A percentile compares a stretch with the other conserved stretches of the same genome.
These are phyloP conservation scores for Gnomoniopsis smithogilvyi DNA, from an alignment of 2,329 filamentous ascomycete genomes.

Conservation along the genomic window DNA sequence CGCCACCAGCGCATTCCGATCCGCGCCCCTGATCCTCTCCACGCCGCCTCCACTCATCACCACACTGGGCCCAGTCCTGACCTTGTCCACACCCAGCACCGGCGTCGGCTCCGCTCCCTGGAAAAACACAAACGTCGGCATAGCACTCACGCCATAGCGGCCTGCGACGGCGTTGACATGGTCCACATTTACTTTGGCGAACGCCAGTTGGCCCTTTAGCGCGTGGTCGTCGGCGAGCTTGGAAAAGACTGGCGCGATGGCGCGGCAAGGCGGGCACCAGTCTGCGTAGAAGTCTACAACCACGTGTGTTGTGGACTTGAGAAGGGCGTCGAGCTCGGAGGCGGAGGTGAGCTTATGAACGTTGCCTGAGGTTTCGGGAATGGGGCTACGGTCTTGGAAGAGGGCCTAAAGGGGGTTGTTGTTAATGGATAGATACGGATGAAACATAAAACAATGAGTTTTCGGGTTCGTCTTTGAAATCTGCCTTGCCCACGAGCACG, in stretches of 20 bases:
- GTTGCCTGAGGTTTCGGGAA: conserved; percentile 37
- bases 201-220: conserved; percentile 38
- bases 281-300: conserved; percentile 48
- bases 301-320: conserved; percentile 38
- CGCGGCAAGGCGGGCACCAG: conserved; percentile 50
- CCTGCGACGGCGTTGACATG: conserved; percentile 44
- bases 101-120: conserved; percentile 39
- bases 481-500: neutral
- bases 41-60: conserved; percentile 18
- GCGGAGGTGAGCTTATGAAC: conserved; percentile 31
- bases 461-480: neutral
- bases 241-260: conserved; percentile 42
- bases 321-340: conserved; percentile 34
- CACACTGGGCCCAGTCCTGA: conserved; percentile 11
- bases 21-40: conserved; percentile 31
- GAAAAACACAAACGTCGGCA: conserved; percentile 57
- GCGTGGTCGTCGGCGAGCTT: conserved; percentile 38
- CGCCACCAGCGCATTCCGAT: conserved; percentile 27
- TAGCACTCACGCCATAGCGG: conserved; percentile 46
- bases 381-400: conserved; percentile 29
- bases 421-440: neutral
- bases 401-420: conserved; percentile 9
- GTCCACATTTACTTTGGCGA: conserved; percentile 57
- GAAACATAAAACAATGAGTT: neutral
- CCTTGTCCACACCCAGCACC: conserved; percentile 28